phyloP scores from a whole-genome alignment of 192 early-diverging fungal species.

The Geranomyces michiganensis region DNA sequence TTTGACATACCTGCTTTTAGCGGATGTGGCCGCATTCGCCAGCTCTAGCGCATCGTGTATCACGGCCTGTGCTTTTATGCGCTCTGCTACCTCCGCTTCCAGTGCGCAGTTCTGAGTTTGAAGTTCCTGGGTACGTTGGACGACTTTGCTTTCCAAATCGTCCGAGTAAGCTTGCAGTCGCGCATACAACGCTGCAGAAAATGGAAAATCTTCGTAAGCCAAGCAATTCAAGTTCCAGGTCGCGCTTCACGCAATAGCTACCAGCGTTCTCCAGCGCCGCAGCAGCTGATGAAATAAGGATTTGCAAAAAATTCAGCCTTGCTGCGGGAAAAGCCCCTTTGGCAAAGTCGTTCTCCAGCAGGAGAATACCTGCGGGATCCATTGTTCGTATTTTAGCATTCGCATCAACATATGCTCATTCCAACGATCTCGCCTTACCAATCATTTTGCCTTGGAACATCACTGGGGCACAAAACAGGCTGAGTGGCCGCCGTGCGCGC shows the following conservation, averaged over 20 bases:
- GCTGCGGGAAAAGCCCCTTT: constrained; percentile 8
- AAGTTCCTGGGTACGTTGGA: constrained; percentile 17
- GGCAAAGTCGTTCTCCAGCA: constrained; percentile 22
- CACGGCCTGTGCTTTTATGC: constrained; percentile 13
- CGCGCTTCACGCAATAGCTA: too few relatives aligned
- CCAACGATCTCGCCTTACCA: background rate
- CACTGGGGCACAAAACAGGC: constrained; percentile 12
- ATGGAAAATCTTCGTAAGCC: too few relatives aligned
- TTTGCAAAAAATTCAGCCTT: constrained; percentile 23
- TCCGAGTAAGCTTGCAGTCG: constrained; percentile 8
- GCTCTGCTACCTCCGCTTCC: constrained; percentile 17
- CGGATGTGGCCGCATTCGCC: constrained; percentile 22
- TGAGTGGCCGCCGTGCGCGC: background rate
- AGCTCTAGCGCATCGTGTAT: constrained; percentile 19
- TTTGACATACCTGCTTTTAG: constrained; percentile 8
- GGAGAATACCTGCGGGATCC: constrained; percentile 1
- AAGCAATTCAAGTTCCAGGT: too few relatives aligned
- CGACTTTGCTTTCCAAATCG: constrained; percentile 10
- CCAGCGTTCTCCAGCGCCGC: constrained; percentile 24
- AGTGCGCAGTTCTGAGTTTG: constrained; percentile 11
- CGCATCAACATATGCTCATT: background rate
- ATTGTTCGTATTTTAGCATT: background rate
- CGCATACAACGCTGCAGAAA: background rate
- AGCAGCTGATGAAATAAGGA: constrained; percentile 10
- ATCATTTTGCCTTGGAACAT: constrained; percentile 26